A percentile compares a stretch with the other conserved stretches of the same genome.
Conservation (phyloP, 2,329 filamentous ascomycete species). For the Monilinia fructicola region DNA sequence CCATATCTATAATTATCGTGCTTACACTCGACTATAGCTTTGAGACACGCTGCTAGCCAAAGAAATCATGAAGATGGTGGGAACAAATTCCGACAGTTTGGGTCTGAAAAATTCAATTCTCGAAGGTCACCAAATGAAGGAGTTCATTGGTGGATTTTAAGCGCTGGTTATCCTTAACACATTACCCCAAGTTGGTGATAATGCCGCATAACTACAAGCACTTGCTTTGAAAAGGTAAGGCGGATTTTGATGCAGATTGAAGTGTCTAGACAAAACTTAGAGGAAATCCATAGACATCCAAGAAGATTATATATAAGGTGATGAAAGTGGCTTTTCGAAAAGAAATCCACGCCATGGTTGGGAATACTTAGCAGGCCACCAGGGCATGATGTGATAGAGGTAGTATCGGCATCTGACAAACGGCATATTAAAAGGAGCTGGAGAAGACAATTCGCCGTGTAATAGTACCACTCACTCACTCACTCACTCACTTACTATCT, state of each 20-base stretch:
- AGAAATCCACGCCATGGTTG: too few species aligned
- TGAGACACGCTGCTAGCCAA: neutral
- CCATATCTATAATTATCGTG: constrained; percentile 3
- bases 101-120: neutral
- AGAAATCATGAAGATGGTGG: neutral
- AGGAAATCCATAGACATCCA: too few species aligned
- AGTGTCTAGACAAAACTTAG: too few species aligned
- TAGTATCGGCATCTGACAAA: neutral
- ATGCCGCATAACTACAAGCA: neutral
- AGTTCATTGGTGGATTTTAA: constrained; percentile 13
- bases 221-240: neutral
- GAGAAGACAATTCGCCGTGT: neutral
- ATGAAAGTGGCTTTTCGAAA: too few species aligned
- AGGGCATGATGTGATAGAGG: too few species aligned
- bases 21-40: neutral
- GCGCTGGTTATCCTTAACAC: neutral
- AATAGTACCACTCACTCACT: too few species aligned
- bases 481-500: neutral
- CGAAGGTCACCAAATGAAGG: neutral
- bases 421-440: neutral
- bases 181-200: neutral
- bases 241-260: neutral
- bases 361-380: too few species aligned
- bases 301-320: too few species aligned
- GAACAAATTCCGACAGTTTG: neutral